Conservation (phyloP, 2,329 filamentous ascomycete species). For the Microdochium bolleyi region DNA sequence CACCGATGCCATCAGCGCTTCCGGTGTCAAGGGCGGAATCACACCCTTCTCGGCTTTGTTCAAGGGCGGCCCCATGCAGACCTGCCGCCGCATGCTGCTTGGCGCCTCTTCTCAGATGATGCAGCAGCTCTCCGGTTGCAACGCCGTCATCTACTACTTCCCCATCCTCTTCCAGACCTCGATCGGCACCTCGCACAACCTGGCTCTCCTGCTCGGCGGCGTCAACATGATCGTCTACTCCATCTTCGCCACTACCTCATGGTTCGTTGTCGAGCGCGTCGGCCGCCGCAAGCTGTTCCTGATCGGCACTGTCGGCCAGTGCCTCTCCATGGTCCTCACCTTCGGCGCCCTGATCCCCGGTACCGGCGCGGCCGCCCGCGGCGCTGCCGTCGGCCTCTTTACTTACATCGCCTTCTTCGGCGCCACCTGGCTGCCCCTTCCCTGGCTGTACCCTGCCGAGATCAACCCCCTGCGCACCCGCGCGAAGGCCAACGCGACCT, state of each 20-base stretch:
- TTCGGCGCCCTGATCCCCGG: slow-evolving; percentile 61
- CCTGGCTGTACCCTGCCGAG: slow-evolving; percentile 50
- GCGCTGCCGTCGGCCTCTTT: slow-evolving; percentile 60
- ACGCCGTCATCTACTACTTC: slow-evolving; percentile 54
- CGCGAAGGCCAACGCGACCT: slow-evolving; percentile 40
- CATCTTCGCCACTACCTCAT: slow-evolving; percentile 23
- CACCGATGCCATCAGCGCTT: slow-evolving; percentile 19
- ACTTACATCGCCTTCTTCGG: slow-evolving; percentile 63
- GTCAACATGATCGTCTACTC: slow-evolving; percentile 23
- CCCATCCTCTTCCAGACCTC: slow-evolving; percentile 45
- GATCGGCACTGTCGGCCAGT: slow-evolving; percentile 36
- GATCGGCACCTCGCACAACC: slow-evolving; percentile 30
- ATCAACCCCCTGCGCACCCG: slow-evolving; percentile 41
- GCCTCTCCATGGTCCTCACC: slow-evolving; percentile 48
- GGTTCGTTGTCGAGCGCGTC: slow-evolving; percentile 36
- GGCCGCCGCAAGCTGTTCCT: slow-evolving; percentile 38
- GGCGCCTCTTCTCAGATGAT: slow-evolving; percentile 52
- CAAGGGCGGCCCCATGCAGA: slow-evolving; percentile 54
- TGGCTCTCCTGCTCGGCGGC: slow-evolving; percentile 37
- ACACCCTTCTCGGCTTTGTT: slow-evolving; percentile 35
- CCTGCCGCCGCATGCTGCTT: slow-evolving; percentile 54
- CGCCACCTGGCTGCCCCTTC: slow-evolving; percentile 55
- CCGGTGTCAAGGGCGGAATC: slow-evolving; percentile 19
- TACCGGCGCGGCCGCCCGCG: slow-evolving; percentile 51
- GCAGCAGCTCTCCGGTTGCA: slow-evolving; percentile 53